Percentiles rank a stretch among this genome's conserved stretches.
Evolutionary conservation across 2,329 filamentous ascomycete species (phyloP).

Genomic region (Xylariaceae sp.): DNA sequence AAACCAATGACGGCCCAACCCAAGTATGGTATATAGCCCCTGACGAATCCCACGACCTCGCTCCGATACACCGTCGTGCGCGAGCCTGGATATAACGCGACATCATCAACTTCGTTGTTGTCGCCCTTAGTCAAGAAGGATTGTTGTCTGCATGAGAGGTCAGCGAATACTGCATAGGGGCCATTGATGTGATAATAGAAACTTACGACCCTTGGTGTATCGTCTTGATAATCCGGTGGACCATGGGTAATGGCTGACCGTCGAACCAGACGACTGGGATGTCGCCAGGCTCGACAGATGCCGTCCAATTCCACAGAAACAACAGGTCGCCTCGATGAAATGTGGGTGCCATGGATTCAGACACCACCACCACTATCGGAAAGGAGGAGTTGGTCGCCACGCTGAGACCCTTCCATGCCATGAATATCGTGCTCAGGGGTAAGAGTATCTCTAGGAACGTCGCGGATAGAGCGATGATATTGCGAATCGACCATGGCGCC

Average conservation of each 20-base stretch:
- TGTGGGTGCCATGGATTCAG: neutral
- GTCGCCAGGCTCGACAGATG: neutral
- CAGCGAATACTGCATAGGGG: neutral
- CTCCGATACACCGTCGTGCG: neutral
- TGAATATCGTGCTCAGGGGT: neutral
- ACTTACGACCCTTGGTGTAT: neutral
- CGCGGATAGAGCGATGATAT: neutral
- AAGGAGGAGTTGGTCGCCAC: neutral
- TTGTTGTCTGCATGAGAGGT: neutral
- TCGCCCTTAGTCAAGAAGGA: neutral
- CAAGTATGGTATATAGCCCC: neutral
- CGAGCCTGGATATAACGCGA: neutral
- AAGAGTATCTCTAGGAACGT: neutral
- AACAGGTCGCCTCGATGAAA: neutral
- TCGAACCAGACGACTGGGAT: neutral
- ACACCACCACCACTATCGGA: neutral
- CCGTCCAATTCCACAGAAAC: neutral
- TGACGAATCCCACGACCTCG: slow-evolving; percentile 1
- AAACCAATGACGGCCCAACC: neutral
- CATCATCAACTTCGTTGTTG: neutral
- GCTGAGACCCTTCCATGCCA: neutral
- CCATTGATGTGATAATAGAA: neutral
- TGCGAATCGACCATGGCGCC: neutral
- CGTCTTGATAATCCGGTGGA: neutral
- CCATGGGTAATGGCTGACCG: neutral